Evolutionary conservation across 208 protist species (phyloP).

Genomic region (Novymonas esmeraldas): DNA sequence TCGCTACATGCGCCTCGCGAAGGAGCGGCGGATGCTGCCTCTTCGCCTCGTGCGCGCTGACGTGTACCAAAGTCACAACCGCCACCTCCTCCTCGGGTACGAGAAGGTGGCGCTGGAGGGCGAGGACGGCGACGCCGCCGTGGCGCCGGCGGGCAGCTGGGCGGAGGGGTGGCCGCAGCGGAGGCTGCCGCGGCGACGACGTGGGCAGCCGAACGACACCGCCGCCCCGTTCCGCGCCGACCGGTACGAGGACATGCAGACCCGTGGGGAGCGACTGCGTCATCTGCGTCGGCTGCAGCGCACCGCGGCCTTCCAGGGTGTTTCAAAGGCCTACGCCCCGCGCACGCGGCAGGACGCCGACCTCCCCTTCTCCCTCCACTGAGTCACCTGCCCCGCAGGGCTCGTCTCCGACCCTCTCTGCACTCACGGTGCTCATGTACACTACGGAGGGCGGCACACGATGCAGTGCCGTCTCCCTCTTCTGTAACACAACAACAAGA

Average conservation of each 20-base stretch:
- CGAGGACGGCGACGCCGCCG: neutral
- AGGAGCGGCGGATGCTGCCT: slow-evolving; percentile 60
- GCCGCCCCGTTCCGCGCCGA: slow-evolving; percentile 8
- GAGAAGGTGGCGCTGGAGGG: slow-evolving; percentile 32
- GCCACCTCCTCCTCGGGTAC: slow-evolving; percentile 79
- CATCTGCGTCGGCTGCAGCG: slow-evolving; percentile 49
- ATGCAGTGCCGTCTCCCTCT: too few species aligned
- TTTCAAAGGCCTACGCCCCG: slow-evolving; percentile 51
- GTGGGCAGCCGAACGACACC: neutral
- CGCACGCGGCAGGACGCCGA: slow-evolving; percentile 30
- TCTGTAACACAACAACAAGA: too few species aligned
- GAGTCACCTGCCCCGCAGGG: too few species aligned
- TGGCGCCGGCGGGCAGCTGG: neutral
- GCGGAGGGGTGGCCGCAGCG: slow-evolving; percentile 19
- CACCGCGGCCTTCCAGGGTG: slow-evolving; percentile 50
- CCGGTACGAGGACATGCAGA: slow-evolving; percentile 31
- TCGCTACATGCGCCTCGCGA: slow-evolving; percentile 70
- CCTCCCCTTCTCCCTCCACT: slow-evolving; percentile 31
- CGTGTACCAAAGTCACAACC: slow-evolving; percentile 39
- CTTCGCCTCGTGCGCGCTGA: slow-evolving; percentile 58
- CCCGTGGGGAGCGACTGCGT: slow-evolving; percentile 40
- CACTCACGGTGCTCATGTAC: too few species aligned
- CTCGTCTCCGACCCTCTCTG: too few species aligned
- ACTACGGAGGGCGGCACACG: too few species aligned
- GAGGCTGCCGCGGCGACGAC: slow-evolving; percentile 12